phyloP scores from a whole-genome alignment of 306 rosid genomes.

The Cicer pinnatifidum region DNA sequence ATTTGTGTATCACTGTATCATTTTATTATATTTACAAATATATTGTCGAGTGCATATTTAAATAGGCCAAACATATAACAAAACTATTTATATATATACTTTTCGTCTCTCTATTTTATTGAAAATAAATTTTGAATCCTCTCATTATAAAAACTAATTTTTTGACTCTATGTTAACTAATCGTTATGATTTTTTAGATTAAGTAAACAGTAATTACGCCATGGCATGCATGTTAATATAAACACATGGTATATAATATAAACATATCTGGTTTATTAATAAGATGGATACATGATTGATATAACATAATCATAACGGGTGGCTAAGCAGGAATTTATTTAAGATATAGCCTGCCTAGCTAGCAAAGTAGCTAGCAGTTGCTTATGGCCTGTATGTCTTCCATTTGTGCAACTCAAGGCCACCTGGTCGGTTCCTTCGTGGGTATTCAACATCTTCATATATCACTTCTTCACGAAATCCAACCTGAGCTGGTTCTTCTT shows the following conservation, averaged over 20 bases:
- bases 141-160: too few species aligned
- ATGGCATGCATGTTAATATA: not conserved
- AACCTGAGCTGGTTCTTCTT: conserved; percentile 28
- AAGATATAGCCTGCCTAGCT: conserved; percentile 37
- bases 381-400: conserved; percentile 45
- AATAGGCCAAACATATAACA: too few species aligned
- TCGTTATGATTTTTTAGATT: not conserved
- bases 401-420: conserved; percentile 46
- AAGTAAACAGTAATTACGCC: not conserved
- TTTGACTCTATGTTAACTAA: too few species aligned
- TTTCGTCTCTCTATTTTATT: too few species aligned
- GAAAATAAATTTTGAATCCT: too few species aligned
- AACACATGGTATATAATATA: not conserved
- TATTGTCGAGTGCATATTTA: too few species aligned
- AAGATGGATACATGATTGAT: not conserved
- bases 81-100: too few species aligned
- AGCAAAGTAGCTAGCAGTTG: conserved; percentile 4
- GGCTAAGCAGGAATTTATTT: conserved; percentile 45
- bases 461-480: conserved; percentile 31
- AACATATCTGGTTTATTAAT: not conserved
- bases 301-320: not conserved
- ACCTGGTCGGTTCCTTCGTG: conserved; percentile 40
- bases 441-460: conserved; percentile 42
- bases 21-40: too few species aligned
- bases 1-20: too few species aligned